Evolutionary conservation across 768 basidiomycete species (phyloP).

Genomic region (Gelatoporia subvermispora): DNA sequence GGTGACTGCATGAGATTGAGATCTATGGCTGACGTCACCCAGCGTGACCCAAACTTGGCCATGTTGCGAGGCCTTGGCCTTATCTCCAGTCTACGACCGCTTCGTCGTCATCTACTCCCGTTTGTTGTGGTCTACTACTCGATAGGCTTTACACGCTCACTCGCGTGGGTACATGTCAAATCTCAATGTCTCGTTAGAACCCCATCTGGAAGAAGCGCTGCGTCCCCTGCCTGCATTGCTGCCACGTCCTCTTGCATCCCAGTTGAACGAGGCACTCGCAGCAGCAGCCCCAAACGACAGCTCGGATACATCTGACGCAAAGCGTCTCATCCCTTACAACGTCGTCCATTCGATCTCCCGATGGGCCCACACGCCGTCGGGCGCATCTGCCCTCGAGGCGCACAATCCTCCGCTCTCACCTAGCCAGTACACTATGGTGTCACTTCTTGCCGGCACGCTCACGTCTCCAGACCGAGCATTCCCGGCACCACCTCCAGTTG

Average conservation of each 20-base stretch:
- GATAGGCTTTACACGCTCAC: no score
- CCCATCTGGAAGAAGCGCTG: conserved; percentile 52
- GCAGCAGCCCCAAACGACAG: conserved; percentile 9
- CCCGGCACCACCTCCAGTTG: conserved; percentile 40
- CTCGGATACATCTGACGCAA: no score
- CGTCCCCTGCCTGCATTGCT: conserved; percentile 39
- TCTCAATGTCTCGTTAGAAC: conserved; percentile 64
- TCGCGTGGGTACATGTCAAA: conserved; percentile 5
- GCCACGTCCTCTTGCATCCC: conserved; percentile 38
- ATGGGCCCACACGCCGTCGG: conserved; percentile 61
- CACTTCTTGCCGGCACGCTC: conserved; percentile 70
- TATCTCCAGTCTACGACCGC: no score
- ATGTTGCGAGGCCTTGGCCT: no score
- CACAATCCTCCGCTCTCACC: conserved; percentile 45
- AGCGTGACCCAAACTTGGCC: no score
- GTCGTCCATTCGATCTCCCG: conserved; percentile 54
- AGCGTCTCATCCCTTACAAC: conserved; percentile 48
- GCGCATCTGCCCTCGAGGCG: conserved; percentile 29
- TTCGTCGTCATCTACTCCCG: no score
- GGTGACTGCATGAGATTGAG: no score
- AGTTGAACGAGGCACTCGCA: conserved; percentile 37
- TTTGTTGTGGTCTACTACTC: no score
- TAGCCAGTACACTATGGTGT: conserved; percentile 60
- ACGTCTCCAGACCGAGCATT: conserved; percentile 78
- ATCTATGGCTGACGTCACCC: no score